A percentile compares a stretch with the other conserved stretches of the same genome.
Conservation (phyloP, 2,329 filamentous ascomycete species). For the Atkinsonella texensis region DNA sequence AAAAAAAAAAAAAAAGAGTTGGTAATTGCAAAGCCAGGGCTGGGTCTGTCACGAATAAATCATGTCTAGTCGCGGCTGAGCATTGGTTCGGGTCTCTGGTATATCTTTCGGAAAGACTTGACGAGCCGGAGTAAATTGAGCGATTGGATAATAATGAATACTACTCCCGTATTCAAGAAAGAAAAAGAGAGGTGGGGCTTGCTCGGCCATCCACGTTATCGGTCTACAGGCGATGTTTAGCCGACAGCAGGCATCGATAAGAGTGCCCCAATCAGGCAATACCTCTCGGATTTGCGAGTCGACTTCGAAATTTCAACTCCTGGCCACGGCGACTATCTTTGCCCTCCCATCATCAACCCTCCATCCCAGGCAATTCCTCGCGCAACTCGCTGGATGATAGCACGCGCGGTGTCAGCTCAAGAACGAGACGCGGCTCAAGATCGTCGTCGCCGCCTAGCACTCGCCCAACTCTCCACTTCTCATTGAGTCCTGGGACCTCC, state of each 20-base stretch:
- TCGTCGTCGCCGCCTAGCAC: conserved; percentile 16
- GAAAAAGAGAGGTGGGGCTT: conserved; percentile 4
- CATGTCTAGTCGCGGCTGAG: background rate
- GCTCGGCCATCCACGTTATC: background rate
- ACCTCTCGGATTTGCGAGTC: conserved; percentile 27
- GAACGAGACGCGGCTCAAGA: conserved; percentile 24
- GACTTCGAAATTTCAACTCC: conserved; percentile 35
- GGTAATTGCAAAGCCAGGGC: background rate
- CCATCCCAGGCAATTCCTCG: conserved; percentile 18
- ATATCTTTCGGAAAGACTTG: background rate
- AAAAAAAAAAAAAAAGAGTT: background rate
- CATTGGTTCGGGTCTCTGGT: background rate
- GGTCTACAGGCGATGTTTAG: conserved; percentile 18
- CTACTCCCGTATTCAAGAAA: background rate
- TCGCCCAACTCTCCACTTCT: conserved; percentile 19
- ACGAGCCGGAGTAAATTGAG: background rate
- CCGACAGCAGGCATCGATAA: conserved; percentile 23
- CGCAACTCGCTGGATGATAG: conserved; percentile 24
- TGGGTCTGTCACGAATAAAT: background rate
- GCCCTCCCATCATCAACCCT: conserved; percentile 17
- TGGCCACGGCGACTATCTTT: conserved; percentile 21
- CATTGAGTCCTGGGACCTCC: conserved; percentile 27
- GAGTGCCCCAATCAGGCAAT: conserved; percentile 17
- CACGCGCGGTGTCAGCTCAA: conserved; percentile 17
- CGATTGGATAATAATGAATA: no score